Percentiles rank a stretch among this genome's conserved stretches.
These are phyloP conservation scores for Hemileccinum rubropunctum DNA, from an alignment of 768 basidiomycete genomes.

Conservation along the genomic window DNA sequence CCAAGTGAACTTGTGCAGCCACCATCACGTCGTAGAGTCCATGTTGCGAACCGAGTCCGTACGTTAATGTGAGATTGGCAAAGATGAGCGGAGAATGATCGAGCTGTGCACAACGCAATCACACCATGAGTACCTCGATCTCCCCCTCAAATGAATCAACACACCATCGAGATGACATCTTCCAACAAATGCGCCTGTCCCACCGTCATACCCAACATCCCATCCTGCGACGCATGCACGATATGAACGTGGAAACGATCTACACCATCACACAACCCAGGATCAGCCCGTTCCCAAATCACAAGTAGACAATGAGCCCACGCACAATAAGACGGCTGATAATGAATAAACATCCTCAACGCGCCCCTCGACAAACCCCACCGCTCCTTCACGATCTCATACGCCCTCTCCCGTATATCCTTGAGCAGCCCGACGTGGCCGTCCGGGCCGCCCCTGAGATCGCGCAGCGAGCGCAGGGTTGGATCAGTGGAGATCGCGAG, in stretches of 20 bases:
- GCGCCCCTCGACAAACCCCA: conserved; percentile 66
- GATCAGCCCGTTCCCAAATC: not conserved
- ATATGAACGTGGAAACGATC: conserved; percentile 96
- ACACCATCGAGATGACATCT: conserved; percentile 82
- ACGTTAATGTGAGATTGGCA: conserved; percentile 74
- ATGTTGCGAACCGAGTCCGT: conserved; percentile 81
- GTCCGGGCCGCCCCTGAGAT: conserved; percentile 48
- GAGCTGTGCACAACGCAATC: conserved; percentile 60
- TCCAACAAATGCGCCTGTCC: conserved; percentile 94
- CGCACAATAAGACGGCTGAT: conserved; percentile 95
- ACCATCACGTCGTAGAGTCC: conserved; percentile 54
- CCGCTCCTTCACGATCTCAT: conserved; percentile 48
- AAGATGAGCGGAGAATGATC: conserved; percentile 58
- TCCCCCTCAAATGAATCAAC: conserved; percentile 12
- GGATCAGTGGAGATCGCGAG: conserved; percentile 68
- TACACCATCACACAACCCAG: conserved; percentile 25
- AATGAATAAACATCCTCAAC: conserved; percentile 84
- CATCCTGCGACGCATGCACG: conserved; percentile 64
- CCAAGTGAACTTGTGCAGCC: conserved; percentile 29
- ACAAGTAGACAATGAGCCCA: conserved; percentile 12
- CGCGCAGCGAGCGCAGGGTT: conserved; percentile 69
- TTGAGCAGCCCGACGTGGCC: conserved; percentile 66
- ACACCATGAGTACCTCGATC: not conserved
- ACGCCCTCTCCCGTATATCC: conserved; percentile 58
- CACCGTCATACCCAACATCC: conserved; percentile 67